Conservation (phyloP, 257 asterid genomes). For the Solanum virginianum region DNA sequence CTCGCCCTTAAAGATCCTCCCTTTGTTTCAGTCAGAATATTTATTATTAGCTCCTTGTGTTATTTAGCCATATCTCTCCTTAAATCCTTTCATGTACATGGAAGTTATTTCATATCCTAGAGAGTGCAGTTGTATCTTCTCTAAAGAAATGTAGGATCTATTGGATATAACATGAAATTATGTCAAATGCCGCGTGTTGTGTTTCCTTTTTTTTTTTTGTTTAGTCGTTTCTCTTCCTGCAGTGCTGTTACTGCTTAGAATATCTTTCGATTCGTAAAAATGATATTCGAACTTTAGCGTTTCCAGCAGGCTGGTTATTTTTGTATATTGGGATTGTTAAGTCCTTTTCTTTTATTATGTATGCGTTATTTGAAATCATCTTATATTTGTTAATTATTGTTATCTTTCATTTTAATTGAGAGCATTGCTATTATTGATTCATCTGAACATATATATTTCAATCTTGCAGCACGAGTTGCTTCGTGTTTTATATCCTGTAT, state of each 20-base stretch:
- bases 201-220: not conserved
- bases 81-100: not conserved
- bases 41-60: not conserved
- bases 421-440: not conserved
- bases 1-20: not conserved
- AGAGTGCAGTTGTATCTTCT: not conserved
- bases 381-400: not conserved
- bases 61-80: not conserved
- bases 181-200: not conserved
- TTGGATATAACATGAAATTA: not conserved
- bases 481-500: conserved; percentile 92
- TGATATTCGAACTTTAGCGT: not conserved
- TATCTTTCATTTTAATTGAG: not conserved
- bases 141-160: not conserved
- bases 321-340: not conserved
- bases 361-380: not conserved
- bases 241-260: not conserved
- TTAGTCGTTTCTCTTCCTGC: not conserved
- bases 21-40: not conserved
- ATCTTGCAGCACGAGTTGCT: conserved; percentile 80
- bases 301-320: not conserved
- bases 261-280: not conserved
- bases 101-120: not conserved
- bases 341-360: not conserved
- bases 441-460: not conserved